Conservation (phyloP, 495 filamentous ascomycete genomes). For the Bryoglossum gracile region DNA sequence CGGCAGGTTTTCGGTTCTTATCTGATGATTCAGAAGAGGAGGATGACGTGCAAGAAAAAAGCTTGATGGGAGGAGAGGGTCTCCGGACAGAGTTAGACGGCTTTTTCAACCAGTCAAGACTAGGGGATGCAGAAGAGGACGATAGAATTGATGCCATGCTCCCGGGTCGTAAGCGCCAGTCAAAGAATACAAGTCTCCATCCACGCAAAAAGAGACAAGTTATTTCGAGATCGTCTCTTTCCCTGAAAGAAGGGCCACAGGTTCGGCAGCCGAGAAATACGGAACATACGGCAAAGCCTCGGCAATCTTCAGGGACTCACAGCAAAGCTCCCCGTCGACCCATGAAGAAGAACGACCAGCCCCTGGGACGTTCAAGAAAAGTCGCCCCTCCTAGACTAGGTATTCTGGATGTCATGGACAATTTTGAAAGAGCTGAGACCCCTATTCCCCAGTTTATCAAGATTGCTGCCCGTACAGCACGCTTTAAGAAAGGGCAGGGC, state of each 20-base stretch:
- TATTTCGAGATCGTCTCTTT: conserved; percentile 24
- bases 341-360: not conserved
- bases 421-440: conserved; percentile 31
- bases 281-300: conserved; percentile 27
- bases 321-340: not conserved
- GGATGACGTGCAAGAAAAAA: conserved; percentile 18
- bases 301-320: not conserved
- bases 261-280: conserved; percentile 40
- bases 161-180: conserved; percentile 31
- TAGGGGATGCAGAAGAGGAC: conserved; percentile 42
- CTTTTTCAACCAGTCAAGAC: not conserved
- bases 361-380: not conserved
- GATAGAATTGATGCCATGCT: conserved; percentile 49
- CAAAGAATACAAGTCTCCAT: conserved; percentile 11
- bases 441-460: conserved; percentile 72
- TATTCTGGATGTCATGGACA: conserved; percentile 18
- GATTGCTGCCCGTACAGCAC: conserved; percentile 67
- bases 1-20: conserved; percentile 24
- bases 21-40: conserved; percentile 45
- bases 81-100: conserved; percentile 7
- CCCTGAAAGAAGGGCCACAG: conserved; percentile 20
- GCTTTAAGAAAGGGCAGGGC: conserved; percentile 52
- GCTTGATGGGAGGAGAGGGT: conserved; percentile 15
- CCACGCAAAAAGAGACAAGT: conserved; percentile 27
- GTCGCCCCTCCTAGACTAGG: conserved; percentile 12